phyloP scores from a whole-genome alignment of 2,329 filamentous ascomycete species.

The Colletotrichum limetticola region DNA sequence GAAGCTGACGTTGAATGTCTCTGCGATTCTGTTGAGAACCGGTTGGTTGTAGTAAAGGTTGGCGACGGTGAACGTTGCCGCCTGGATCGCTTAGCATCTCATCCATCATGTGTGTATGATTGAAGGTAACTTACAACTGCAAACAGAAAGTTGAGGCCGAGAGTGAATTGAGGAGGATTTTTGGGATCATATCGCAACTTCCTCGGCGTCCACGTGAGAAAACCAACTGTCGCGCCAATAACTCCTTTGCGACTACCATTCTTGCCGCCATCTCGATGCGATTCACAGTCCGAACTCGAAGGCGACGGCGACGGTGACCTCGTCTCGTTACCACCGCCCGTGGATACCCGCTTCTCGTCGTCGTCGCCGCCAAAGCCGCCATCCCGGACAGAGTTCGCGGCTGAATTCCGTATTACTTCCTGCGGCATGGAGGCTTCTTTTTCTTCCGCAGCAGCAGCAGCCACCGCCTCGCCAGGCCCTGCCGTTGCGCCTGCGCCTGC shows the following conservation, averaged over 20 bases:
- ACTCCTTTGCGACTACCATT: background rate
- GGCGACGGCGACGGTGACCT: background rate
- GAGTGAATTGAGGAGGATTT: slow-evolving; percentile 74
- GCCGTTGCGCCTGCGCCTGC: slow-evolving; percentile 2
- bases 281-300: slow-evolving; percentile 14
- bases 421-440: background rate
- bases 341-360: background rate
- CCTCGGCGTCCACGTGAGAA: slow-evolving; percentile 68
- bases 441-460: background rate
- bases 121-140: slow-evolving; percentile 60
- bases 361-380: background rate
- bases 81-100: slow-evolving; percentile 43
- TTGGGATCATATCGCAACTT: slow-evolving; percentile 75
- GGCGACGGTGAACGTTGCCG: slow-evolving; percentile 76
- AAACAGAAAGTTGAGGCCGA: slow-evolving; percentile 77
- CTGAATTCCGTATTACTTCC: background rate
- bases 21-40: slow-evolving; percentile 79
- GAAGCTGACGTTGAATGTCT: slow-evolving; percentile 76
- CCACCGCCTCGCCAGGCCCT: background rate
- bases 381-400: slow-evolving; percentile 3
- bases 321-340: slow-evolving; percentile 8
- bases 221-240: background rate
- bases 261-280: background rate
- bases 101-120: background rate
- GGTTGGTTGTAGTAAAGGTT: slow-evolving; percentile 87